Conservation (phyloP, 768 basidiomycete genomes). For the Solioccasus polychromus region DNA sequence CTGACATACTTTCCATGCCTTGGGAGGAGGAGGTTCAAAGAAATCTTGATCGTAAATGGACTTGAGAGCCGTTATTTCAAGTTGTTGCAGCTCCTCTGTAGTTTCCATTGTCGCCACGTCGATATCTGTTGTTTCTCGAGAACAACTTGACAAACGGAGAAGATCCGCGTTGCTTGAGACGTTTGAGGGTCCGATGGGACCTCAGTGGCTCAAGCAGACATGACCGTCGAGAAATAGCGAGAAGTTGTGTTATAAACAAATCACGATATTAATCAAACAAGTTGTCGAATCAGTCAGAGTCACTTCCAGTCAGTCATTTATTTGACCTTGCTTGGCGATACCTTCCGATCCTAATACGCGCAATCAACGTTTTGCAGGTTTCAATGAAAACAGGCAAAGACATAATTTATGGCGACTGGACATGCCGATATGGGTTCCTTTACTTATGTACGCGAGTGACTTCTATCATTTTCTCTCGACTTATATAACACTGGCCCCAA, state of each 20-base stretch:
- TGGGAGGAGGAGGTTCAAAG: constrained; percentile 67
- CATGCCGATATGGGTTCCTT: no score
- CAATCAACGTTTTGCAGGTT: constrained; percentile 18
- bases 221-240: constrained; percentile 30
- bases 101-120: constrained; percentile 55
- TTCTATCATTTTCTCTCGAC: no score
- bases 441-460: no score
- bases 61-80: constrained; percentile 75
- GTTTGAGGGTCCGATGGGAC: constrained; percentile 60
- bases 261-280: constrained; percentile 1
- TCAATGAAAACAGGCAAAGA: no score
- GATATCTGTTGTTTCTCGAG: constrained; percentile 9
- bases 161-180: constrained; percentile 48
- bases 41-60: constrained; percentile 83
- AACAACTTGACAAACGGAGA: constrained; percentile 25
- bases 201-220: constrained; percentile 77
- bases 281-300: constrained; percentile 11
- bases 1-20: constrained; percentile 71
- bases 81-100: constrained; percentile 60
- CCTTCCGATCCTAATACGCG: constrained; percentile 13
- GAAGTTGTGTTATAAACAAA: constrained; percentile 8
- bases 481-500: no score
- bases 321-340: constrained; percentile 18
- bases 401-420: no score
- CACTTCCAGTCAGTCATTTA: constrained; percentile 10